Evolutionary conservation across 495 filamentous ascomycete species (phyloP).

Genomic region (Chaetomium cochliodes): DNA sequence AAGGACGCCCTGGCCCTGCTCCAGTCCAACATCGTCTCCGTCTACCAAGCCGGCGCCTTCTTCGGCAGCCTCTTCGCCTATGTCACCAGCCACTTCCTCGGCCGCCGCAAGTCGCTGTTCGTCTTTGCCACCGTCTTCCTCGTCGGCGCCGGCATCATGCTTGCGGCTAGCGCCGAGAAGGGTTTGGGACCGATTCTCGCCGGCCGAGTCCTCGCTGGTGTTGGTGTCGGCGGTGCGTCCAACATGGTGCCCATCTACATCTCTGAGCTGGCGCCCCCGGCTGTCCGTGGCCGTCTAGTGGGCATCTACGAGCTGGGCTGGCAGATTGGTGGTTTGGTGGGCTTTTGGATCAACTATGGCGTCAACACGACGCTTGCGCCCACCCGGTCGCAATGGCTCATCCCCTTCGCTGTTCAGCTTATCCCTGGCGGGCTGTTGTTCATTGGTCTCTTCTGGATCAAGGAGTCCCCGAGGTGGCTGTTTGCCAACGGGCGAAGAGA

Average conservation of each 20-base stretch:
- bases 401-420: constrained; percentile 58
- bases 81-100: constrained; percentile 54
- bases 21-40: constrained; percentile 65
- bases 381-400: constrained; percentile 52
- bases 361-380: constrained; percentile 47
- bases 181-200: constrained; percentile 62
- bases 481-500: constrained; percentile 55
- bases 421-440: constrained; percentile 54
- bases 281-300: constrained; percentile 54
- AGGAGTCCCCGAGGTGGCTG: constrained; percentile 65
- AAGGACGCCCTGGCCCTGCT: constrained; percentile 46
- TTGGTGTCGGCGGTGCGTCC: constrained; percentile 53
- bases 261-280: constrained; percentile 55
- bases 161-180: constrained; percentile 55
- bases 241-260: constrained; percentile 60
- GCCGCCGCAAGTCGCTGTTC: constrained; percentile 56
- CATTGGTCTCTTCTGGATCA: constrained; percentile 51
- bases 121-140: constrained; percentile 58
- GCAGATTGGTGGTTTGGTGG: constrained; percentile 71
- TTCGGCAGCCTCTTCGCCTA: constrained; percentile 66
- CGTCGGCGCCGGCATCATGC: constrained; percentile 62
- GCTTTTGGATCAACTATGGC: constrained; percentile 69
- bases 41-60: constrained; percentile 68
- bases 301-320: constrained; percentile 72
- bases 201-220: constrained; percentile 53